Evolutionary conservation across 345 rosid genomes (phyloP).

Genomic region (Raphanus sativus): DNA sequence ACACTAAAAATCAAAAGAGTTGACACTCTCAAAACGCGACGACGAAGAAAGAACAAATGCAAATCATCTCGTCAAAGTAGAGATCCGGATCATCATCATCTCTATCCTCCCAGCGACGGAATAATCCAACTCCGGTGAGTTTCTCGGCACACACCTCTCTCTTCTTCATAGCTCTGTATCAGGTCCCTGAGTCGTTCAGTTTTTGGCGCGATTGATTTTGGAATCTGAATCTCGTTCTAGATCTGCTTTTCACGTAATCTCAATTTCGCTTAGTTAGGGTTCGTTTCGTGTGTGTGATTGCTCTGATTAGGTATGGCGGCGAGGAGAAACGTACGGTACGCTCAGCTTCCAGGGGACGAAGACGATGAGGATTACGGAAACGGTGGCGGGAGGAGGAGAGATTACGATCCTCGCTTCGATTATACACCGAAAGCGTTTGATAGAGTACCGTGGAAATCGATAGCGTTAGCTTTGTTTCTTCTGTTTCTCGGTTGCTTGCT

Average conservation of each 20-base stretch:
- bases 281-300: background rate
- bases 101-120: background rate
- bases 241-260: conserved; percentile 16
- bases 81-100: conserved; percentile 22
- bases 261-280: background rate
- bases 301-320: conserved; percentile 52
- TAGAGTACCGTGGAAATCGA: conserved; percentile 80
- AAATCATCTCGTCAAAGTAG: conserved; percentile 7
- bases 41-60: conserved; percentile 18
- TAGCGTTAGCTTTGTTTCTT: conserved; percentile 68
- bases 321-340: conserved; percentile 54
- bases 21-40: conserved; percentile 7
- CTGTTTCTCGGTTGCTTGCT: conserved; percentile 66
- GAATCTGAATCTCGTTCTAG: background rate
- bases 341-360: conserved; percentile 60
- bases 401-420: conserved; percentile 68
- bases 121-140: conserved; percentile 19
- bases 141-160: background rate
- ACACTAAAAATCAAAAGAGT: background rate
- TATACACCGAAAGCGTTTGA: conserved; percentile 61
- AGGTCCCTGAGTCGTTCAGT: background rate
- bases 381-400: conserved; percentile 35
- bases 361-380: conserved; percentile 43
- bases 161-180: background rate
- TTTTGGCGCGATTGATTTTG: background rate